phyloP scores from a whole-genome alignment of 2,329 filamentous ascomycete genomes.

The Fusarium tanahbumbuense region DNA sequence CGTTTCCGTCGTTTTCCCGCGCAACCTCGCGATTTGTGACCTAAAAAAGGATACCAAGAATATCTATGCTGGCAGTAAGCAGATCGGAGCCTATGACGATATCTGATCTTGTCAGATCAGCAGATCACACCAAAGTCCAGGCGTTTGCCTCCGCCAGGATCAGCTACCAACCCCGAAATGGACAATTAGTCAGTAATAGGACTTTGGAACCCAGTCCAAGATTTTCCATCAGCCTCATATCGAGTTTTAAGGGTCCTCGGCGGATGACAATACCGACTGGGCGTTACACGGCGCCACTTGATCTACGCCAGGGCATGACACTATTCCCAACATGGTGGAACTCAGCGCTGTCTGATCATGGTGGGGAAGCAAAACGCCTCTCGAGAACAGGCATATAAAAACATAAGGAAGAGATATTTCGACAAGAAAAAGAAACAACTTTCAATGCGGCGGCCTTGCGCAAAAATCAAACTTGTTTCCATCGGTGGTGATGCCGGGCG shows the following conservation, averaged over 20 bases:
- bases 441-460: neutral
- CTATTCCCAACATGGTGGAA: slow-evolving; percentile 24
- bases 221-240: neutral
- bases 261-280: neutral
- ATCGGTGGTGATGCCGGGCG: slow-evolving; percentile 57
- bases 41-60: neutral
- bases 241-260: neutral
- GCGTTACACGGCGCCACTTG: neutral
- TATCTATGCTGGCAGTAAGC: neutral
- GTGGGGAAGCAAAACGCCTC: slow-evolving; percentile 8
- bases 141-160: neutral
- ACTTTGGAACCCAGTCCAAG: no score
- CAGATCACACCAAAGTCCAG: neutral
- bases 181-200: neutral
- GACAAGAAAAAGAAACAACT: neutral
- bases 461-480: neutral
- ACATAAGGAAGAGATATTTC: neutral
- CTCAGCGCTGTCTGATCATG: slow-evolving; percentile 6
- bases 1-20: neutral
- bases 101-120: neutral
- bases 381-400: neutral
- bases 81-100: neutral
- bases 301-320: slow-evolving; percentile 8
- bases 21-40: neutral
- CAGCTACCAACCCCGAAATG: neutral